These are phyloP conservation scores for Colletotrichum paranaense DNA, from an alignment of 2,329 filamentous ascomycete species.

Conservation along the genomic window DNA sequence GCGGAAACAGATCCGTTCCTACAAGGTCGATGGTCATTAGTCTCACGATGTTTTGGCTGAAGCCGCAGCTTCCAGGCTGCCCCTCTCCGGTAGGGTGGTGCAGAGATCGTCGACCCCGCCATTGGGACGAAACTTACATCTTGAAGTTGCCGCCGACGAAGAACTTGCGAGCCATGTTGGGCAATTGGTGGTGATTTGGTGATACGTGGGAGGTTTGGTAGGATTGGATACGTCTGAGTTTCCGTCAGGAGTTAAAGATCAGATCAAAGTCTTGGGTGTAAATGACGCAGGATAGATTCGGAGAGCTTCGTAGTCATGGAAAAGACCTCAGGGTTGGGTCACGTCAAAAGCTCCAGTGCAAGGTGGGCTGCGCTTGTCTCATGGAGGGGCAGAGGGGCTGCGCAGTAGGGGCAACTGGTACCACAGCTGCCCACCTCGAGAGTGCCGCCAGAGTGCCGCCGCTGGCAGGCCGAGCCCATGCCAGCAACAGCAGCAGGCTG, in stretches of 20 bases:
- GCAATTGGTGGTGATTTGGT: constrained; percentile 43
- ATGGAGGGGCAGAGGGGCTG: constrained; percentile 32
- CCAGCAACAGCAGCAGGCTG: constrained; percentile 3
- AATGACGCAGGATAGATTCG: constrained; percentile 35
- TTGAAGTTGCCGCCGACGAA: constrained; percentile 99
- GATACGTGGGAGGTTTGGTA: constrained; percentile 6
- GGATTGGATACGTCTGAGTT: constrained; percentile 3
- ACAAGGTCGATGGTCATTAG: constrained; percentile 36
- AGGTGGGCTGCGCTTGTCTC: constrained; percentile 31
- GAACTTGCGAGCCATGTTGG: constrained; percentile 93
- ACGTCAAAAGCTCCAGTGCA: constrained; percentile 32
- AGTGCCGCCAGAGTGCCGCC: neutral
- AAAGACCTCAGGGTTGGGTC: constrained; percentile 37
- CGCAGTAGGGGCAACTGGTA: constrained; percentile 6
- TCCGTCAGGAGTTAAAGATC: constrained; percentile 12
- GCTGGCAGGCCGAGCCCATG: neutral
- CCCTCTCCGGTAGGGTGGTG: neutral
- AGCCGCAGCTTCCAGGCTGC: constrained; percentile 11
- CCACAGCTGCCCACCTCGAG: neutral
- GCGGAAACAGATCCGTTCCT: constrained; percentile 95
- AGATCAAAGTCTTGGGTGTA: constrained; percentile 23
- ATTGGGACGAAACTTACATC: constrained; percentile 73
- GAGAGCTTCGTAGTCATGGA: constrained; percentile 11
- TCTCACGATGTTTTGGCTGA: constrained; percentile 14
- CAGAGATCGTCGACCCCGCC: constrained; percentile 23